Conservation (phyloP, 768 basidiomycete genomes). For the Antrodiella citrinella region DNA sequence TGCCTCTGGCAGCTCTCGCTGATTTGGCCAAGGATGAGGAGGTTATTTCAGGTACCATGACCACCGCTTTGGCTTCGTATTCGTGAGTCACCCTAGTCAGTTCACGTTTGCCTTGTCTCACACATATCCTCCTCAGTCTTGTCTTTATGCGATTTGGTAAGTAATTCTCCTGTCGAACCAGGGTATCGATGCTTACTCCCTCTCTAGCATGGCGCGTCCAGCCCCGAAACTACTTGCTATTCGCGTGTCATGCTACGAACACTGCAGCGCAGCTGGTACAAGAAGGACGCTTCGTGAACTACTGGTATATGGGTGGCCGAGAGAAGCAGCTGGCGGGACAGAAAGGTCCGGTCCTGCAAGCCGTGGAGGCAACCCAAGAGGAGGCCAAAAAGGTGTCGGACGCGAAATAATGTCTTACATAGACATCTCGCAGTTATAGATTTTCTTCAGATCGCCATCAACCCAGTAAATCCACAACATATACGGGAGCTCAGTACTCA, state of each 20-base stretch:
- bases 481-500: not conserved
- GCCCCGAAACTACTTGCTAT: conserved; percentile 92
- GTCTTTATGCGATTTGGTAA: conserved; percentile 96
- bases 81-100: conserved; percentile 64
- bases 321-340: conserved; percentile 44
- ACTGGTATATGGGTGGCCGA: conserved; percentile 85
- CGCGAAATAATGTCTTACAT: conserved; percentile 12
- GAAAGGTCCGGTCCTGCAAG: conserved; percentile 28
- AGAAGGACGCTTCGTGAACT: conserved; percentile 78
- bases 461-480: too few species aligned
- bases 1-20: conserved; percentile 87
- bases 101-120: conserved; percentile 1
- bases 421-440: too few species aligned
- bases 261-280: conserved; percentile 80
- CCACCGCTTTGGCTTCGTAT: conserved; percentile 79
- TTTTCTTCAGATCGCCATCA: too few species aligned
- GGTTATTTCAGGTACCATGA: conserved; percentile 96
- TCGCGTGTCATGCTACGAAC: conserved; percentile 92
- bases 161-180: conserved; percentile 2
- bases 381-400: conserved; percentile 32
- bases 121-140: conserved; percentile 25
- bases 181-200: not conserved
- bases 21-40: conserved; percentile 94
- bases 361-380: conserved; percentile 35
- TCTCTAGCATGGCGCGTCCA: conserved; percentile 84